phyloP scores from a whole-genome alignment of 306 rosid genomes.

The Vicia faba region DNA sequence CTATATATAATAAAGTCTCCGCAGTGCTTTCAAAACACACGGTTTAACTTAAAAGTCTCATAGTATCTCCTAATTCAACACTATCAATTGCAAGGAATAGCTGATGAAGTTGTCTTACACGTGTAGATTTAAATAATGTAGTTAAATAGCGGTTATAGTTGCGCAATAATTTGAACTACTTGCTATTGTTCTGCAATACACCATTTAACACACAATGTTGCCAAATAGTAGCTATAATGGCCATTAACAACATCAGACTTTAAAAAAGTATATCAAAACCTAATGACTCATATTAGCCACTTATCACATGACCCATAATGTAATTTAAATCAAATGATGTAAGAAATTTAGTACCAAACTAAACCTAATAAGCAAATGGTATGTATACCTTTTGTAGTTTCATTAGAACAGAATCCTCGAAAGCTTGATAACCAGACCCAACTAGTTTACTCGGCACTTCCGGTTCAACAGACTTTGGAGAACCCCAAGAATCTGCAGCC shows the following conservation, averaged over 20 bases:
- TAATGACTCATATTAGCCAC: constrained; percentile 5
- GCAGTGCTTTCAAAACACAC: too few species aligned
- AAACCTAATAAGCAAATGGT: constrained; percentile 14
- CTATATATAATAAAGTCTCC: too few species aligned
- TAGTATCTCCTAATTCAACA: too few species aligned
- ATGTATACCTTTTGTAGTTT: constrained; percentile 72
- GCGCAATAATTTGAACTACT: not conserved
- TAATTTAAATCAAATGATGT: constrained; percentile 5
- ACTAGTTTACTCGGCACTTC: constrained; percentile 55
- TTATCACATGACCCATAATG: not conserved
- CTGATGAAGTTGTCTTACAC: not conserved
- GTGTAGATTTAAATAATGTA: not conserved
- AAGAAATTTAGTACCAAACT: constrained; percentile 15
- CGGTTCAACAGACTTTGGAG: constrained; percentile 50
- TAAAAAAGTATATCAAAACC: not conserved
- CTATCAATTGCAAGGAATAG: not conserved
- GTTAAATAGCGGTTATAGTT: not conserved
- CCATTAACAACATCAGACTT: not conserved
- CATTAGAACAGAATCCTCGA: constrained; percentile 77
- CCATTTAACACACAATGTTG: not conserved
- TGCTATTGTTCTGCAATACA: not conserved
- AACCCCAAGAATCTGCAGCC: constrained; percentile 45
- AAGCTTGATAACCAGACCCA: constrained; percentile 78
- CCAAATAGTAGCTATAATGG: not conserved
- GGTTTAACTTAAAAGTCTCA: too few species aligned